phyloP scores from a whole-genome alignment of 495 filamentous ascomycete genomes.

The Chaetomium fimeti region DNA sequence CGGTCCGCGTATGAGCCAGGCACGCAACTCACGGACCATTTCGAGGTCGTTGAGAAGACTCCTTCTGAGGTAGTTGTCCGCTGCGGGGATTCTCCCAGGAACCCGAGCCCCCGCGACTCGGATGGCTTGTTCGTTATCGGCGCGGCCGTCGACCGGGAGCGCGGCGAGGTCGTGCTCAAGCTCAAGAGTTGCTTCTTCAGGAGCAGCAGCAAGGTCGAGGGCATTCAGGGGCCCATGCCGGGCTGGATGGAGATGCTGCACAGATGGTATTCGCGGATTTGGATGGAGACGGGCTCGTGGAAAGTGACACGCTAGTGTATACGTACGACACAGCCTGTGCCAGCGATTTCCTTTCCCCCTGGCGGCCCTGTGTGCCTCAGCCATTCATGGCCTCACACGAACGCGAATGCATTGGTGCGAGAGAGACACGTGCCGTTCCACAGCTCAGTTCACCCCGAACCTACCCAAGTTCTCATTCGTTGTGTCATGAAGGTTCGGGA shows the following conservation, averaged over 20 bases:
- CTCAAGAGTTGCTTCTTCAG: conserved; percentile 66
- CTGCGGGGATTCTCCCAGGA: conserved; percentile 65
- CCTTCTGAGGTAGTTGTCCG: conserved; percentile 60
- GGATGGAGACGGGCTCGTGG: conserved; percentile 56
- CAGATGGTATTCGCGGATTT: conserved; percentile 62
- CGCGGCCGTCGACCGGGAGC: conserved; percentile 58
- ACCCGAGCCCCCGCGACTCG: conserved; percentile 53
- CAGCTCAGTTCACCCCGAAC: background rate
- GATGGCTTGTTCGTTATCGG: conserved; percentile 72
- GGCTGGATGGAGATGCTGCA: conserved; percentile 57
- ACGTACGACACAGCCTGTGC: no score
- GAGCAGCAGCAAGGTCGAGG: conserved; percentile 38
- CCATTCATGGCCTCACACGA: background rate
- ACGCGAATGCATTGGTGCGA: background rate
- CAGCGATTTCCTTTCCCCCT: no score
- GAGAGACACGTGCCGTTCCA: background rate
- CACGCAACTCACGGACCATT: conserved; percentile 70
- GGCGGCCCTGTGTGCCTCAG: background rate
- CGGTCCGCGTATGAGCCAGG: conserved; percentile 58
- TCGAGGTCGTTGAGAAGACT: conserved; percentile 69
- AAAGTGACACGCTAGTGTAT: conserved; percentile 25
- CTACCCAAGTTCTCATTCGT: background rate
- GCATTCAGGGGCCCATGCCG: conserved; percentile 56
- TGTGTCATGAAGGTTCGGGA: background rate
- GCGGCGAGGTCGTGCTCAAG: conserved; percentile 60